phyloP scores from a whole-genome alignment of 1,139 yeast species.

The Diutina catenulata region DNA sequence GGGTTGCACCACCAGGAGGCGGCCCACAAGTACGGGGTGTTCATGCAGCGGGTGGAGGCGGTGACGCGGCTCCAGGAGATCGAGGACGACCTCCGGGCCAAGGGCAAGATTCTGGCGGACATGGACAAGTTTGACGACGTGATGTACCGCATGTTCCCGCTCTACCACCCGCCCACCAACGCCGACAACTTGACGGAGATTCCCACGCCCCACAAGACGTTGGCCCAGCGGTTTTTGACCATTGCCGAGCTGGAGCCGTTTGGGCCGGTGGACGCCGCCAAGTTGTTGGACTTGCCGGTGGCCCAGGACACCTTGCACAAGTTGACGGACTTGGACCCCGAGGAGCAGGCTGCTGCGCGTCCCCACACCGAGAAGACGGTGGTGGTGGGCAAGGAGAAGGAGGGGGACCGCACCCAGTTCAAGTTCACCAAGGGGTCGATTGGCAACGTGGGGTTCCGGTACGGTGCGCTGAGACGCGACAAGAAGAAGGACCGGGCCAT shows the following conservation, averaged over 20 bases:
- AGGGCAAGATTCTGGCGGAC: constrained; percentile 39
- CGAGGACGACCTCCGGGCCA: constrained; percentile 48
- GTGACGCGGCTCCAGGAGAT: constrained; percentile 54
- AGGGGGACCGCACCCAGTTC: constrained; percentile 54
- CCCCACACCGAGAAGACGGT: constrained; percentile 18
- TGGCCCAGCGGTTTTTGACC: constrained; percentile 73
- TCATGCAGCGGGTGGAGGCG: constrained; percentile 81
- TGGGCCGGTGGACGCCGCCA: constrained; percentile 95
- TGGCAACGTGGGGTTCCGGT: constrained; percentile 82
- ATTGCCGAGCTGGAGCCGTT: constrained; percentile 95
- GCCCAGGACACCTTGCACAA: constrained; percentile 66
- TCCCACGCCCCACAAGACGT: constrained; percentile 79
- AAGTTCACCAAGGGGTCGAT: constrained; percentile 67
- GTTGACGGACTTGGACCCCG: constrained; percentile 46
- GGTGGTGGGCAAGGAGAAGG: constrained; percentile 36
- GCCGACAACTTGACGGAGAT: constrained; percentile 83
- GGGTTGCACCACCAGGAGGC: constrained; percentile 57
- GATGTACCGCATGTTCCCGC: constrained; percentile 75
- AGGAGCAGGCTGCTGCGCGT: constrained; percentile 8
- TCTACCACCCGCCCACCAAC: constrained; percentile 34
- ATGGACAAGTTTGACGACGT: constrained; percentile 42
- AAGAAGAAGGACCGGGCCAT: constrained; percentile 75
- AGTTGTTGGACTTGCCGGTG: constrained; percentile 69
- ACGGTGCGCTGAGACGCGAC: constrained; percentile 87
- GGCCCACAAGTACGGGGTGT: constrained; percentile 70